Base-by-base conservation (phyloP, 2,329 filamentous ascomycete species). In the Trichoderma sp. region DNA sequence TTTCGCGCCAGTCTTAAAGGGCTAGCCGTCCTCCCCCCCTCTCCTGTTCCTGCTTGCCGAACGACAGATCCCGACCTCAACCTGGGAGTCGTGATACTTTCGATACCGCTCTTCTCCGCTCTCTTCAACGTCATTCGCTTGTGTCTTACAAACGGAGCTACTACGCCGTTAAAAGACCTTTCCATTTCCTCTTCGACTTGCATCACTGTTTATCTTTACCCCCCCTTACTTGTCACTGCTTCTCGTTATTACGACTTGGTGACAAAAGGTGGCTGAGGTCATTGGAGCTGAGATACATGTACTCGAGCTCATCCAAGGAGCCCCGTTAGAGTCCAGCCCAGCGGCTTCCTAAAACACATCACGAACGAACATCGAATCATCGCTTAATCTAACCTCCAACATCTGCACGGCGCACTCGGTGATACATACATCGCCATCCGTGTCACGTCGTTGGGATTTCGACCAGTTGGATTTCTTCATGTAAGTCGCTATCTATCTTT, bases 341-440 rank as follows among this genome's bases (percentile, higher is more conserved):
- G 36, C 58, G 34, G 23, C 39, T 15, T 39, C 67, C 39, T 20
- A 28, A 20, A 23, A 55, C 28, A 32, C 11, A 13, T 20, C 28
- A 15, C 53, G 58, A 53, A 28, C 17, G 17, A 34, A 63, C 20
- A 43, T 58, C n/a, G 23, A 62, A 71, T 26, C 30, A 32, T 72
- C 71, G 68, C 71, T 63, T 71, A 61, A 55, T 57, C 67, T 65
- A 39, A 36, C 71, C 20, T 62, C 63, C 71, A 57, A 61, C 55
- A 62, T 62, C 36, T 71, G 67, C 43, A 55, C 39, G 62, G 53
- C 68, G 9, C 32, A 53, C 32, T 26, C 23, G 28, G 53, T 72
- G n/a, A 23, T n/a, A 63, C 43, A 28, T 63, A 30, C 36, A 47
- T 43, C 32, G 55, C 32, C 63, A 59, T 57, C 36, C 55, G 71